Base-by-base conservation (phyloP, 108 stramenopile species). In the Thalassiosira profunda region DNA sequence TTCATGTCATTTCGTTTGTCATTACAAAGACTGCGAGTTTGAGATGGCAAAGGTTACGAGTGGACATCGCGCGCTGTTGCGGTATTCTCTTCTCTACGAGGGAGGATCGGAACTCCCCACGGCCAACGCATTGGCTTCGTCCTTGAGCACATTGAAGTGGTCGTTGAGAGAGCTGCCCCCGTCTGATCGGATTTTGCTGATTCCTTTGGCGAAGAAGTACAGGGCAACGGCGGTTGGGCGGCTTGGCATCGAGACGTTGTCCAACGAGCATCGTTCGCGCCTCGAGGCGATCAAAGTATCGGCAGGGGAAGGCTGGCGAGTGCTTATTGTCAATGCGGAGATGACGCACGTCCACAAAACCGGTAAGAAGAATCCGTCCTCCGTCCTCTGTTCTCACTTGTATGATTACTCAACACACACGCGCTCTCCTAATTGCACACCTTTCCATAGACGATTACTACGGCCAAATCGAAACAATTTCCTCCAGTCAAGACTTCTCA, bases 1-100 rank as follows among this genome's bases (percentile, higher is more conserved):
- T n/a, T n/a, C n/a, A 9, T 70, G 69, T 36, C 62, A 70, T 21
- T 63, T 53, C 15, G 20, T 63, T 35, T 70, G 69, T 26, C 69
- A 63, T 17, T 70, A 53, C 29, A 17, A 20, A 20, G 69, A 63
- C 30, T 70, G 60, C 11, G 61, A 70, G 28, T 63, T 52, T 7
- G 33, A 70, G 18, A 54, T 63, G 17, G 48, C 34, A 7, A 70
- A 63, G 42, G 38, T 70, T 23, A 4, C 26, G 18, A 24, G 34
- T 14, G 69, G 69, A 52, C 53, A 34, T 28, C 69, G 69, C 30
- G 31, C 63, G 14, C 49, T 70, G 14, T 51, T 70, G 5, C 15
- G 33, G 17, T 70, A 70, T 63, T 70, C 60, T 5, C 62, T 70
- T 14, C 30, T 11, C 51, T 70, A 63, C 20, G n/a, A n/a, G n/a